phyloP scores from a whole-genome alignment of 139 green algal genomes.

The Diplosphaera chodatii region DNA sequence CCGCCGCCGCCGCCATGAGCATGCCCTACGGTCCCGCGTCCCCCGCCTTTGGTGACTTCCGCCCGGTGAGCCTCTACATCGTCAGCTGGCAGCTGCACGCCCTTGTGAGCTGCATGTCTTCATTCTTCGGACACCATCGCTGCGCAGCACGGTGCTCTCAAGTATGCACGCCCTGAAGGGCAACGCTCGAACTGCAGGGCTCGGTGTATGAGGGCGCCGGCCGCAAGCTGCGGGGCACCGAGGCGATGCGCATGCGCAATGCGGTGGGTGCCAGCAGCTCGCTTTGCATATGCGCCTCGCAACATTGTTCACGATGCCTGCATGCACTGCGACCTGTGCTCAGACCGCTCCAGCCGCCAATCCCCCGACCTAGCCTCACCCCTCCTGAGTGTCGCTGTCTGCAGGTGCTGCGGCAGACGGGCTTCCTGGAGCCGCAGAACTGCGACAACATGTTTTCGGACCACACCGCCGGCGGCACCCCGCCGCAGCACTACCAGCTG shows the following conservation, averaged over 20 bases:
- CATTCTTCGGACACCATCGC: too few relatives aligned
- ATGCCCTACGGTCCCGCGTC: neutral
- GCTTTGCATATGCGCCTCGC: too few relatives aligned
- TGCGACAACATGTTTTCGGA: neutral
- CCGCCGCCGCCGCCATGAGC: neutral
- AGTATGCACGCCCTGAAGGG: neutral
- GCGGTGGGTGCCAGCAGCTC: too few relatives aligned
- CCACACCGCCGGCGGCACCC: neutral
- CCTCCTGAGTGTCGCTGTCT: too few relatives aligned
- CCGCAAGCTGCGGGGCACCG: conserved; percentile 17
- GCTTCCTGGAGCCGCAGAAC: conserved; percentile 20
- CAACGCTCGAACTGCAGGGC: conserved; percentile 1
- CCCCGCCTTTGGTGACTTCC: neutral
- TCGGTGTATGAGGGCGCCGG: conserved; percentile 15
- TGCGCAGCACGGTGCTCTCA: neutral
- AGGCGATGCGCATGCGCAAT: conserved; percentile 12
- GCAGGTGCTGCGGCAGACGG: conserved; percentile 16
- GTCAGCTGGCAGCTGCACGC: too few relatives aligned
- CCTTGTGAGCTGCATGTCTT: too few relatives aligned
- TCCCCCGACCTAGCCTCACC: too few relatives aligned
- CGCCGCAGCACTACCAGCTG: too few relatives aligned
- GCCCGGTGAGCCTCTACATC: neutral
- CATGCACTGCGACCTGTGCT: neutral
- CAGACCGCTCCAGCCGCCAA: too few relatives aligned
- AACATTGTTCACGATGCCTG: neutral